A percentile compares a stretch with the other conserved stretches of the same genome.
Conservation (phyloP, 495 filamentous ascomycete species). For the Wilcoxina mikolae region DNA sequence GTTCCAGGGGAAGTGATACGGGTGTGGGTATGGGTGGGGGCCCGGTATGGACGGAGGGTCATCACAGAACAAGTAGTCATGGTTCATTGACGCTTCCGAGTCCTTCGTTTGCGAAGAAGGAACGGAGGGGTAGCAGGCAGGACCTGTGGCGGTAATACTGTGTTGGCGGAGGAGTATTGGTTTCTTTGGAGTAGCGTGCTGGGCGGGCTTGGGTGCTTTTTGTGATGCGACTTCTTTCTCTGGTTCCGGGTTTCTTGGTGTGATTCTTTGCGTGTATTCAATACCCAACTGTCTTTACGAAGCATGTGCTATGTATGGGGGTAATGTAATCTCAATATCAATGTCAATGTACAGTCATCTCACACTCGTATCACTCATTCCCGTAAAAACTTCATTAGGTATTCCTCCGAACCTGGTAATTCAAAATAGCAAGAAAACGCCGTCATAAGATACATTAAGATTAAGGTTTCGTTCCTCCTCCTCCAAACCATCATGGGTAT, state of each 20-base stretch:
- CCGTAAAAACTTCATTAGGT: too few relatives aligned
- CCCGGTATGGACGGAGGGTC: not conserved
- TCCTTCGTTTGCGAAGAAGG: slow-evolving; percentile 11
- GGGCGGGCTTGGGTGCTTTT: not conserved
- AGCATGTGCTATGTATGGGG: not conserved
- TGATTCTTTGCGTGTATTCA: too few relatives aligned
- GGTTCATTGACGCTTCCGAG: slow-evolving; percentile 7
- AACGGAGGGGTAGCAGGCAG: slow-evolving; percentile 19
- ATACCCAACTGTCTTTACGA: too few relatives aligned
- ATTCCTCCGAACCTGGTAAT: not conserved
- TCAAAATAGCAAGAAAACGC: not conserved
- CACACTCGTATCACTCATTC: not conserved
- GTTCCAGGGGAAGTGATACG: not conserved
- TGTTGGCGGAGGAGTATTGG: not conserved
- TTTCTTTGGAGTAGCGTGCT: not conserved
- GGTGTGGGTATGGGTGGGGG: not conserved
- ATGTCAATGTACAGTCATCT: slow-evolving; percentile 5
- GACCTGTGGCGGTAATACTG: slow-evolving; percentile 15
- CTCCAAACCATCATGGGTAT: slow-evolving; percentile 6
- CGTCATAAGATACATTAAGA: not conserved
- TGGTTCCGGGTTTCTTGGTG: too few relatives aligned
- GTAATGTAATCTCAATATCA: not conserved
- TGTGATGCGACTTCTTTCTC: too few relatives aligned
- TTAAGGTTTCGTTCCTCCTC: not conserved
- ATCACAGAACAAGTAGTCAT: not conserved